These are phyloP conservation scores for Agastache rugosa DNA, from an alignment of 257 asterid species.

Conservation along the genomic window DNA sequence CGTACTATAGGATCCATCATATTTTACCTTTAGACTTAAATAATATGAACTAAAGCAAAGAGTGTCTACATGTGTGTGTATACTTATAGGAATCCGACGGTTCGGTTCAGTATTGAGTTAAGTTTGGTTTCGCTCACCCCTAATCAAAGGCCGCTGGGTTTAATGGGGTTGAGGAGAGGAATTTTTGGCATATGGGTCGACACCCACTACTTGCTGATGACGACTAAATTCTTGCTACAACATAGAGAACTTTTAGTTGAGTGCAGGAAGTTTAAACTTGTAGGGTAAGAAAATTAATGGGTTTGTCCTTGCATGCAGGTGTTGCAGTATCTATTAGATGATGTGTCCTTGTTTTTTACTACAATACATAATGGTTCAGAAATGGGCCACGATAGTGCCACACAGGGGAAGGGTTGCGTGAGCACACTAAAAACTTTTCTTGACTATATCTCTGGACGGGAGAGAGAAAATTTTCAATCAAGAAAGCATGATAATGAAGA, in stretches of 20 bases:
- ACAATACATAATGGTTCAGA: constrained; percentile 51
- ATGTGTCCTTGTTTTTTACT: constrained; percentile 80
- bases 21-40: neutral
- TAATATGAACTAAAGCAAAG: neutral
- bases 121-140: no score
- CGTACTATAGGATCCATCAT: neutral
- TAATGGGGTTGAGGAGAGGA: no score
- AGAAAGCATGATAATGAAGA: constrained; percentile 82
- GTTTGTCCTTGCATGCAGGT: constrained; percentile 60
- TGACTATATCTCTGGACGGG: constrained; percentile 83
- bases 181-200: no score
- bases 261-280: constrained; percentile 18
- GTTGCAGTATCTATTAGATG: constrained; percentile 88
- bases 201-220: no score
- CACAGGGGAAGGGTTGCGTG: constrained; percentile 68
- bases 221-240: constrained; percentile 2
- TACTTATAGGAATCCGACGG: neutral
- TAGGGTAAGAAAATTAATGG: constrained; percentile 33
- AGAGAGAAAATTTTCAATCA: constrained; percentile 75
- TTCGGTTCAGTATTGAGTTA: no score
- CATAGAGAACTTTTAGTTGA: constrained; percentile 10
- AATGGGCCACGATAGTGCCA: constrained; percentile 36
- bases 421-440: constrained; percentile 70
- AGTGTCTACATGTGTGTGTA: neutral
- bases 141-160: no score